Evolutionary conservation across 495 filamentous ascomycete species (phyloP).

Genomic region (Neurospora africana): DNA sequence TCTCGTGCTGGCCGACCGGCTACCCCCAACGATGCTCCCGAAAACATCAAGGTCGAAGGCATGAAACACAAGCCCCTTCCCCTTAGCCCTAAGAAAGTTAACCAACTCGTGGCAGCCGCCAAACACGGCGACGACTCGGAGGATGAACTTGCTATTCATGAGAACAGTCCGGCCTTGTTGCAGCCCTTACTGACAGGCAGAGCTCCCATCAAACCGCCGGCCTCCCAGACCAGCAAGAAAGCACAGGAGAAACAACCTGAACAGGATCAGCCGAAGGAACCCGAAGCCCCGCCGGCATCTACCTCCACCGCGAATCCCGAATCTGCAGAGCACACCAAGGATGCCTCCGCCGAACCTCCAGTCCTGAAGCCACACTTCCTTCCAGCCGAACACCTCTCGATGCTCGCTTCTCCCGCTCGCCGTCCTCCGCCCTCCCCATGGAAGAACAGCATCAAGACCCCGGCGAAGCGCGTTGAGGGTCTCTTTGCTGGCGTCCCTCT

Average conservation of each 20-base stretch:
- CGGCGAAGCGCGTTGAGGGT: slow-evolving; percentile 32
- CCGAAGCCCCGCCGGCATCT: slow-evolving; percentile 17
- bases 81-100: slow-evolving; percentile 49
- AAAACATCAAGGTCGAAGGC: slow-evolving; percentile 18
- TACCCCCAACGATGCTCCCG: slow-evolving; percentile 1
- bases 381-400: slow-evolving; percentile 5
- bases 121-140: slow-evolving; percentile 26
- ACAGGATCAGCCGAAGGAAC: background rate
- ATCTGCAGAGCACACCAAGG: background rate
- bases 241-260: background rate
- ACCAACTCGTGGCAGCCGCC: slow-evolving; percentile 31
- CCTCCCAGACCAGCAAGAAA: slow-evolving; percentile 12
- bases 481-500: slow-evolving; percentile 3
- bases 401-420: slow-evolving; percentile 38
- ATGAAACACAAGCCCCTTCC: slow-evolving; percentile 18
- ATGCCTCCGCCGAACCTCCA: background rate
- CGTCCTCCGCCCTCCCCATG: slow-evolving; percentile 35
- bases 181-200: slow-evolving; percentile 32
- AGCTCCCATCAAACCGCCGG: slow-evolving; percentile 29
- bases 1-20: background rate
- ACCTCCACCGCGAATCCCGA: slow-evolving; percentile 28
- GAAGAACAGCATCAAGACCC: slow-evolving; percentile 38
- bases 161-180: slow-evolving; percentile 32
- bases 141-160: slow-evolving; percentile 42
- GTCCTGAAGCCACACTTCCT: background rate